A percentile compares a stretch with the other conserved stretches of the same genome.
Evolutionary conservation across 2,329 filamentous ascomycete genomes (phyloP).

Genomic region (Penicillium paneum): DNA sequence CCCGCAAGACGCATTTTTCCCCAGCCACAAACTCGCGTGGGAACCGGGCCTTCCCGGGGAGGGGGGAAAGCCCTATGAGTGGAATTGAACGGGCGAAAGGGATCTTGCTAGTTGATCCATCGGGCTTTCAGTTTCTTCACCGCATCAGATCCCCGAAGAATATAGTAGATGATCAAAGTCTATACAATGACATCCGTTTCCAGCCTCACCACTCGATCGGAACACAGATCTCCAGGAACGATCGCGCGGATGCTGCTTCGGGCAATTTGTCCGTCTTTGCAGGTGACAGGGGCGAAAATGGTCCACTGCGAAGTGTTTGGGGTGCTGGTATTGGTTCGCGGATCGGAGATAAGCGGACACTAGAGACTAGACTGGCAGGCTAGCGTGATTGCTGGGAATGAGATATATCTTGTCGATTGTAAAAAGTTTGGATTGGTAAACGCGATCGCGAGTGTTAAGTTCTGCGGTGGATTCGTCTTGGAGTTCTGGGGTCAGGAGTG

Average conservation of each 20-base stretch:
- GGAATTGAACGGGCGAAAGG: not conserved
- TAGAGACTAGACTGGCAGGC: constrained; percentile 2
- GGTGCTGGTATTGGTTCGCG: constrained; percentile 1
- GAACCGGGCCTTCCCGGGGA: constrained; percentile 11
- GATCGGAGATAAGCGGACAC: constrained; percentile 1
- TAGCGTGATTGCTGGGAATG: not conserved
- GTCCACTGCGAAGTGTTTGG: not conserved
- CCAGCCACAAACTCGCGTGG: constrained; percentile 19
- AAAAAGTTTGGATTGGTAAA: not conserved
- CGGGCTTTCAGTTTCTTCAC: not conserved
- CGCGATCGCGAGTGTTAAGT: constrained; percentile 7
- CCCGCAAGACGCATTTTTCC: not conserved
- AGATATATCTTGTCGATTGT: not conserved
- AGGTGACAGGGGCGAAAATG: constrained; percentile 6
- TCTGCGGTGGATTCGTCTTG: constrained; percentile 15
- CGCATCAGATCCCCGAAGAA: not conserved
- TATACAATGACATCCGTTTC: constrained; percentile 14
- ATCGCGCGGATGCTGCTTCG: constrained; percentile 19
- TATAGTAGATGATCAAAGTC: not conserved
- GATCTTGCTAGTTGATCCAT: not conserved
- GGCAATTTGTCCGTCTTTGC: constrained; percentile 26
- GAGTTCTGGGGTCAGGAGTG: constrained; percentile 9
- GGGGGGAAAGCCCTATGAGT: not conserved
- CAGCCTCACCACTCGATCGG: constrained; percentile 20
- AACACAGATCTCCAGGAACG: constrained; percentile 17